phyloP scores from a whole-genome alignment of 2,329 filamentous ascomycete species.

The Pyrenochaeta sp. region DNA sequence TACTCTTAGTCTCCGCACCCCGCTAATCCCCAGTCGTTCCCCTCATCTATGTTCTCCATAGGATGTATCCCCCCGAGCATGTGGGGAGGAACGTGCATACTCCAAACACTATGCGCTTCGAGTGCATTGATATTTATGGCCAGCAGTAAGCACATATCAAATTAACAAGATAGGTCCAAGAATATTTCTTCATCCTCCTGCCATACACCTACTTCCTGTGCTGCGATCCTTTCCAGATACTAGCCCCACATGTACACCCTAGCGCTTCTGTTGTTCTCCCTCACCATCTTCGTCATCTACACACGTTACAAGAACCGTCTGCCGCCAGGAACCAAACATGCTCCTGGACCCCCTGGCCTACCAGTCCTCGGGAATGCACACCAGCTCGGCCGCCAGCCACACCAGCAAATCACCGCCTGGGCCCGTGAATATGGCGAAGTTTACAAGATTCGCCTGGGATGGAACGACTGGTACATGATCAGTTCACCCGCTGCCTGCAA shows the following conservation, averaged over 20 bases:
- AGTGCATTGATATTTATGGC: neutral
- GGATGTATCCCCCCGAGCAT: slow-evolving; percentile 14
- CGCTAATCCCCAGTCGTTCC: slow-evolving; percentile 9
- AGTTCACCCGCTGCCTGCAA: slow-evolving; percentile 55
- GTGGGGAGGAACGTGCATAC: slow-evolving; percentile 19
- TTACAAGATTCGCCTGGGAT: slow-evolving; percentile 55
- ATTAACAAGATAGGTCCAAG: neutral
- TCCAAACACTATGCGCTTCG: slow-evolving; percentile 3
- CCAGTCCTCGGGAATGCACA: slow-evolving; percentile 42
- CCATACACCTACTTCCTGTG: neutral
- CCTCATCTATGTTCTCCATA: slow-evolving; percentile 10
- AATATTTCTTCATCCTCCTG: neutral
- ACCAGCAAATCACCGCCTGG: slow-evolving; percentile 48
- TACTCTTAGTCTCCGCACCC: slow-evolving; percentile 10
- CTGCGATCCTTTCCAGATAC: neutral
- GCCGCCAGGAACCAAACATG: slow-evolving; percentile 24
- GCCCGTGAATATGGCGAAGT: slow-evolving; percentile 56
- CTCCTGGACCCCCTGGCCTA: slow-evolving; percentile 37
- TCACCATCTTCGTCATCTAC: slow-evolving; percentile 22
- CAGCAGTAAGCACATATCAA: slow-evolving; percentile 6
- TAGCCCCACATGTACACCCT: slow-evolving; percentile 32
- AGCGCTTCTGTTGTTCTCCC: slow-evolving; percentile 17
- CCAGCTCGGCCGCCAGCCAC: slow-evolving; percentile 38
- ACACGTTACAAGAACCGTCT: slow-evolving; percentile 13
- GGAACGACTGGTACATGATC: slow-evolving; percentile 57